Evolutionary conservation across 768 basidiomycete genomes (phyloP), one percentile per base, ranked within the genome.

Genomic region (Krasilnikovozyma curviuscula): DNA sequence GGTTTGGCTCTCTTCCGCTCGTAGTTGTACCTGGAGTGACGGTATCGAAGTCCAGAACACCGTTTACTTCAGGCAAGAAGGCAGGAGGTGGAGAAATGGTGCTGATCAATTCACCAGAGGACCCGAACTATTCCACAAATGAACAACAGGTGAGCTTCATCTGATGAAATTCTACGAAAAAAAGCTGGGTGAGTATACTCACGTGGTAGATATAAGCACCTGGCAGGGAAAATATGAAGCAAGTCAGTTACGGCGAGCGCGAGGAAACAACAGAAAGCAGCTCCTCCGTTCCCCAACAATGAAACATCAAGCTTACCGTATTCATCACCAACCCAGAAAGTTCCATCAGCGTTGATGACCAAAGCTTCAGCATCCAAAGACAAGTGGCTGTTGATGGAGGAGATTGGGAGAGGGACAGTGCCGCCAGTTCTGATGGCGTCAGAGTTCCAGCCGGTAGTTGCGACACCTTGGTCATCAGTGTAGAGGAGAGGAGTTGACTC

Each of bases 281-380:
- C 44, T 31, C n/a, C n/a, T n/a, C n/a, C n/a, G n/a, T n/a, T n/a
- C n/a, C n/a, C n/a, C n/a, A n/a, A n/a, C n/a, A n/a, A n/a, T n/a
- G n/a, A n/a, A n/a, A n/a, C n/a, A n/a, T n/a, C n/a, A n/a, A n/a
- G n/a, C n/a, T n/a, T n/a, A n/a, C 76, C 78, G 54, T 79, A 79
- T 63, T 79, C 78, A 57, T 79, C 78, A 55, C 73, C 74, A 27
- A 73, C 66, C 76, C 74, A 78, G 61, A 69, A 75, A 0, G 70
- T 71, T 55, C 77, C 77, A 53, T 80, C 78, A 0, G 62, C 55
- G 55, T 74, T 72, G 10, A 72, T 63, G 1, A 73, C 73, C 13
- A 79, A 47, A 1, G 77, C 77, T 58, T 79, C 78, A 0, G 69
- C 65, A 53, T 81, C 77, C 3, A 77, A 55, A 3, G 67, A 68